Percentiles rank a stretch among this genome's conserved stretches.
phyloP scores from a whole-genome alignment of 108 stramenopile genomes.

The Pseudonitzschia pungens region DNA sequence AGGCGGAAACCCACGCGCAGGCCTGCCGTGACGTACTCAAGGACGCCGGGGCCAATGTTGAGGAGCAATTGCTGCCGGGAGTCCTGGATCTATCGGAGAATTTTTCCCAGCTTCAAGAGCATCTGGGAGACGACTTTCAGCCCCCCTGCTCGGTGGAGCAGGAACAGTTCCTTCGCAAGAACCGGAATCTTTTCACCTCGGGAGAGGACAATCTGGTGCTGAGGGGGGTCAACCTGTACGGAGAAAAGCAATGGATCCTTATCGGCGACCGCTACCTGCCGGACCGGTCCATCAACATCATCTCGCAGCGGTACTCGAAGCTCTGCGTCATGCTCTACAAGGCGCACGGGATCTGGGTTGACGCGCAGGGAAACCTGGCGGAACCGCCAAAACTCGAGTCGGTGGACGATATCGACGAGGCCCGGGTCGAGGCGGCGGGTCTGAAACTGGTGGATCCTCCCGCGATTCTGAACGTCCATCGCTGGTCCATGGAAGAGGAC shows the following conservation, averaged over 20 bases:
- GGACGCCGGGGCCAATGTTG: constrained; percentile 58
- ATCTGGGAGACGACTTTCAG: constrained; percentile 48
- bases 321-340: constrained; percentile 80
- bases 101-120: constrained; percentile 60
- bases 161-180: constrained; percentile 48
- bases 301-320: constrained; percentile 81
- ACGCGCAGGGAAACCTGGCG: constrained; percentile 60
- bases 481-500: constrained; percentile 88
- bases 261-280: constrained; percentile 84
- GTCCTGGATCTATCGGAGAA: constrained; percentile 47
- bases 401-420: constrained; percentile 50
- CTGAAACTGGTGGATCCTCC: constrained; percentile 63
- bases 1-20: constrained; percentile 41
- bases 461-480: constrained; percentile 81
- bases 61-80: constrained; percentile 55
- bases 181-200: constrained; percentile 73
- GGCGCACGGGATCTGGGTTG: constrained; percentile 71
- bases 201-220: constrained; percentile 76
- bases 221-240: constrained; percentile 65
- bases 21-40: constrained; percentile 68
- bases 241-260: constrained; percentile 88
- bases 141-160: constrained; percentile 55
- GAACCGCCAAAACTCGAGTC: constrained; percentile 60
- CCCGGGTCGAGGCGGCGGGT: constrained; percentile 28
- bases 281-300: constrained; percentile 69